Conservation (phyloP, 352 stramenopile species). For the Phytophthora brassicae region DNA sequence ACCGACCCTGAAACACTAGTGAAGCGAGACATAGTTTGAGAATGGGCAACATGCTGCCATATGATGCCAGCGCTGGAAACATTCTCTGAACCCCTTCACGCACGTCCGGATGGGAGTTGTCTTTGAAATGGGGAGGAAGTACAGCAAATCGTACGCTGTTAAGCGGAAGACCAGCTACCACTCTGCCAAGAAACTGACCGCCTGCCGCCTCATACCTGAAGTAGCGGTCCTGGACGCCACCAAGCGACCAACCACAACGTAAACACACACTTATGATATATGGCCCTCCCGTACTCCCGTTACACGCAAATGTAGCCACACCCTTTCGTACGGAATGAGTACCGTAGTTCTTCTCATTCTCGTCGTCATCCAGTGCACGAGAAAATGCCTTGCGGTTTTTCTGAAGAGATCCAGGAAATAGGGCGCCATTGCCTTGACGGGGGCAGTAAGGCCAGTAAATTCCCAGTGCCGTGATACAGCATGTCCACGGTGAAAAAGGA, state of each 20-base stretch:
- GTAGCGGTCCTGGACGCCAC: conserved; percentile 19
- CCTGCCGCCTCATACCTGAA: conserved; percentile 16
- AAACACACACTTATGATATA: conserved; percentile 15
- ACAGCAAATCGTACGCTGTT: conserved; percentile 4
- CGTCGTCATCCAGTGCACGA: neutral
- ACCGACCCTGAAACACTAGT: conserved; percentile 5
- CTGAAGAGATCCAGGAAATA: conserved; percentile 4
- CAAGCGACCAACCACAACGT: conserved; percentile 15
- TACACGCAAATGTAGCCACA: conserved; percentile 4
- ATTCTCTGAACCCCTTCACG: neutral
- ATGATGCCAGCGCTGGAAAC: neutral
- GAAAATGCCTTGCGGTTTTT: conserved; percentile 11
- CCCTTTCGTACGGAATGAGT: conserved; percentile 9
- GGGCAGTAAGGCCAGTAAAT: conserved; percentile 2
- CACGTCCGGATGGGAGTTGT: neutral
- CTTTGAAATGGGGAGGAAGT: conserved; percentile 12
- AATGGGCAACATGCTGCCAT: neutral
- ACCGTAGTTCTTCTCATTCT: conserved; percentile 1
- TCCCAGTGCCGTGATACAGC: conserved; percentile 4
- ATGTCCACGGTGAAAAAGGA: neutral
- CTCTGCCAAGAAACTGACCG: conserved; percentile 13
- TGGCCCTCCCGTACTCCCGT: conserved; percentile 8
- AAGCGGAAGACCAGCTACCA: conserved; percentile 7
- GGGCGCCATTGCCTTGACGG: neutral
- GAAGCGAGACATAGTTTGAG: conserved; percentile 13